Evolutionary conservation across 306 rosid species (phyloP).

Genomic region (Pueraria montana): DNA sequence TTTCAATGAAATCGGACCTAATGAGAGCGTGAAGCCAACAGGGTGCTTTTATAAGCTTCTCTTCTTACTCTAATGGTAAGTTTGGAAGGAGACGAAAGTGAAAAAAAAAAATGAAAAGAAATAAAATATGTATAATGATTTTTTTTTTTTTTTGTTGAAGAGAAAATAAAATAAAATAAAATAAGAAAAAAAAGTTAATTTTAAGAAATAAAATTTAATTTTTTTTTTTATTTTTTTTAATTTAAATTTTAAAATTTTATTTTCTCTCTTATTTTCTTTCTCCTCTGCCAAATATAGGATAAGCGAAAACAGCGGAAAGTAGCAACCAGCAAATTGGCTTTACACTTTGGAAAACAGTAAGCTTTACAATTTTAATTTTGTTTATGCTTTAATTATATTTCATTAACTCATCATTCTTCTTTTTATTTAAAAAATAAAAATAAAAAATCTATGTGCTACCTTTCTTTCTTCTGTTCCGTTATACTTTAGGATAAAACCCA

Average conservation of each 20-base stretch:
- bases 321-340: conserved; percentile 59
- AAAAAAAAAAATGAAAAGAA: no score
- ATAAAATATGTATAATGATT: no score
- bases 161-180: no score
- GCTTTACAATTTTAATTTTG: conserved; percentile 32
- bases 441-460: conserved; percentile 34
- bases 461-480: conserved; percentile 35
- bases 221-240: no score
- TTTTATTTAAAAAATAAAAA: background rate
- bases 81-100: no score
- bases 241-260: no score
- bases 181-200: no score
- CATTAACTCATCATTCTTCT: conserved; percentile 19
- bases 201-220: no score
- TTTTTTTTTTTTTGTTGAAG: no score
- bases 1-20: conserved; percentile 41
- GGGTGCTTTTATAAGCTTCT: conserved; percentile 66
- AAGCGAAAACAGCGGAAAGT: conserved; percentile 61
- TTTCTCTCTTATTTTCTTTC: no score
- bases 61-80: no score
- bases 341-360: conserved; percentile 60
- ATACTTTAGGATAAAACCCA: conserved; percentile 36
- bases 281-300: no score
- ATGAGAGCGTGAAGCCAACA: conserved; percentile 55
- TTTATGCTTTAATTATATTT: conserved; percentile 40